Evolutionary conservation across 495 filamentous ascomycete genomes (phyloP).

Genomic region (Darksidea phi): DNA sequence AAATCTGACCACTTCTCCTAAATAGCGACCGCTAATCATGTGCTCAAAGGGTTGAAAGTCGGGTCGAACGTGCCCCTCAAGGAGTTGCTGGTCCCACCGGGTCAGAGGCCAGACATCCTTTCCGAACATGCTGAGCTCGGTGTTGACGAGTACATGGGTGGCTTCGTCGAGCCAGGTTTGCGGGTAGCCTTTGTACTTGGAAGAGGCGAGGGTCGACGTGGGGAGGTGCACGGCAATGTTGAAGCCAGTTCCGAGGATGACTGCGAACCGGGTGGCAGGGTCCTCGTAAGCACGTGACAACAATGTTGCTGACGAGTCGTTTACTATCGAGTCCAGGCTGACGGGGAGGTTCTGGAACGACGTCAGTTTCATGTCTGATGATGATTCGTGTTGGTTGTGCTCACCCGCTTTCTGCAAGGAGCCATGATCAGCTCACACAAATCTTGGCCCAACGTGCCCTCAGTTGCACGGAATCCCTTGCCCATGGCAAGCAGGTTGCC

Average conservation of each 20-base stretch:
- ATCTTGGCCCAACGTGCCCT: constrained; percentile 58
- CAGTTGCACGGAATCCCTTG: constrained; percentile 63
- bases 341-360: constrained; percentile 42
- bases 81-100: constrained; percentile 48
- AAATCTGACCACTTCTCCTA: constrained; percentile 57
- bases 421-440: constrained; percentile 58
- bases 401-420: constrained; percentile 53
- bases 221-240: constrained; percentile 49
- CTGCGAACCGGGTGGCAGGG: constrained; percentile 43
- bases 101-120: constrained; percentile 44
- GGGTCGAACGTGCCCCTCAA: constrained; percentile 40
- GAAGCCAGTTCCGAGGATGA: constrained; percentile 49
- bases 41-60: constrained; percentile 52
- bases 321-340: constrained; percentile 45
- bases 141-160: constrained; percentile 47
- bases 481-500: constrained; percentile 64
- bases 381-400: constrained; percentile 5
- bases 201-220: constrained; percentile 35
- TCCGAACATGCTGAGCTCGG: constrained; percentile 50
- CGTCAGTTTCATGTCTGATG: constrained; percentile 11
- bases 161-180: constrained; percentile 42
- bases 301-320: constrained; percentile 47
- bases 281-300: constrained; percentile 47
- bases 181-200: constrained; percentile 43
- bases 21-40: constrained; percentile 53